Base-by-base conservation (phyloP, 2,329 filamentous ascomycete species). In the Hortaea sp. region DNA sequence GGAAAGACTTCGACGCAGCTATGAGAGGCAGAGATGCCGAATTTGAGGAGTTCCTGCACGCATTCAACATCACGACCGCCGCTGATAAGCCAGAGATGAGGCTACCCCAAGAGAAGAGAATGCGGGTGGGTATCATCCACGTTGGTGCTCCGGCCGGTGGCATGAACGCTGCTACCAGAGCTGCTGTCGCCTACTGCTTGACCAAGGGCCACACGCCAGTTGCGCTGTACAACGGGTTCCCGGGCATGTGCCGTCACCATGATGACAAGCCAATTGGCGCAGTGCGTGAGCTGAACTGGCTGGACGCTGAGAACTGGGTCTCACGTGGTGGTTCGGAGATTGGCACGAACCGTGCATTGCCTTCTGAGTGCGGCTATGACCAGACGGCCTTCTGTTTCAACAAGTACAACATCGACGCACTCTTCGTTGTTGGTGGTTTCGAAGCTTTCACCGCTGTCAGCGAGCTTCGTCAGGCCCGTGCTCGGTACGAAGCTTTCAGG, bases 241-340 rank as follows among this genome's bases (percentile, higher is more conserved):
- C 92, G 30, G 92, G 92, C 11, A 82, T 98, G 47, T 84, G 88
- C 45, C 81, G 92, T 41, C 92, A 98, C 66, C 88, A 97, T 64
- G 82, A 73, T 30, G 90, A 97, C 63, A 73, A 81, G 59, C 89
- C 89, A 0, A 49, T 87, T 0, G 84, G 88, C 35, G 81, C 92
- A 2, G 89, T 98, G 6, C 83, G 89, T 30, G 78, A 85, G 35
- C 85, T 97, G 49, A 74, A 83, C 56, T 98, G 92, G 92, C 77
- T 97, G 13, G 92, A 97, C 62, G 88, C 94, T 5, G 90, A 97
- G 63, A 76, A 80, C 50, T 98, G 92, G 92, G 88, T 90, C 10
- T 95, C 88, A 69, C 90, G 88, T 69, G 92, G 92, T 63, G 92
- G 92, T 51, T 97, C 89, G 1, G 92, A 98, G 66, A 97, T 98